Base-by-base conservation (phyloP, 352 stramenopile genomes). In the Phytophthora sojae region DNA sequence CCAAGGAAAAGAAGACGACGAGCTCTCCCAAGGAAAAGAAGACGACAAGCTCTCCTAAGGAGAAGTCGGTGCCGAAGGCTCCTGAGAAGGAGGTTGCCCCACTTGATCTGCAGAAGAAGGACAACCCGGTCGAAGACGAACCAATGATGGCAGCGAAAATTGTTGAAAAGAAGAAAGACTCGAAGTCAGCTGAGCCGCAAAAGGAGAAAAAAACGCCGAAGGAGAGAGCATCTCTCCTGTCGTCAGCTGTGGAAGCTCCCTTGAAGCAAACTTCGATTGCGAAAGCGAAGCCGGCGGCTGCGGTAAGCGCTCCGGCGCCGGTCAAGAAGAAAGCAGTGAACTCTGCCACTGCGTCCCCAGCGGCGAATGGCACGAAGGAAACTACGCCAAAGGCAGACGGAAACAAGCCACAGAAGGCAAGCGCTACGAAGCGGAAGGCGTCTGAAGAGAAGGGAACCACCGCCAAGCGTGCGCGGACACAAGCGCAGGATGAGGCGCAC, bases 401-500 rank as follows among this genome's bases (percentile, higher is more conserved):
- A 26, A 55, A n/a, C 3, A 72, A 57, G 29, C 14, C 35, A 11
- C 8, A 12, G 35, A 42, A 42, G 35, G 30, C 64, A 23, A 50
- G 2, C 9, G 37, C 53, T 44, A 42, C 39, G 39, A 71, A 77
- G 19, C 64, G 63, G 29, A 76, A 79, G 44, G n/a, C 23, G 6
- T n/a, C 19, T 42, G 70, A 69, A 15, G 49, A 73, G 17, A 21
- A 64, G 23, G 5, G 23, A 19, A 49, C 14, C 39, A 3, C 39
- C 17, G 39, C 14, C 9, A 17, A 44, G 37, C 66, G 58, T 4
- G 49, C 39, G 1, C 61, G 61, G 30, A 62, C 47, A 53, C 42
- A 66, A 32, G 61, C 69, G 19, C 47, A 57, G 30, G 37, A 57
- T 7, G 57, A 60, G 44, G 37, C 26, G 35, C 23, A 69, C 9